These are phyloP conservation scores for Dendrobium chrysotoxum DNA, from an alignment of 106 monocot species.

Conservation along the genomic window DNA sequence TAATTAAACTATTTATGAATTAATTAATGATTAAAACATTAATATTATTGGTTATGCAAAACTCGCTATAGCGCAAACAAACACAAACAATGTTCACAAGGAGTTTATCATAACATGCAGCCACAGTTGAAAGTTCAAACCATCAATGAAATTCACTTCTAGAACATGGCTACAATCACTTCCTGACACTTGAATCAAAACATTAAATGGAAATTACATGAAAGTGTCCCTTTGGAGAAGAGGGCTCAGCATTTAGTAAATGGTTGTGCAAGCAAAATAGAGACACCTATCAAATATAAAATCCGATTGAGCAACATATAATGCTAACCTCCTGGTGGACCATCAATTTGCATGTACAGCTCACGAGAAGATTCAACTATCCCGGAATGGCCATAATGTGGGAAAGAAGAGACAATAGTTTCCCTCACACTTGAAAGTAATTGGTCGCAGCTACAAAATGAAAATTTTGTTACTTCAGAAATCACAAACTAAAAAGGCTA, in stretches of 20 bases:
- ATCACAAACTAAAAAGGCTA: background rate
- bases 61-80: background rate
- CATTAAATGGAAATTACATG: background rate
- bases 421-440: conserved; percentile 33
- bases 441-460: conserved; percentile 45
- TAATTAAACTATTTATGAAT: too few species aligned
- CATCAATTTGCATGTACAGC: conserved; percentile 85
- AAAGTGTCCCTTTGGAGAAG: too few species aligned
- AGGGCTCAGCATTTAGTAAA: too few species aligned
- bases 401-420: conserved; percentile 66
- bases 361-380: conserved; percentile 91
- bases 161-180: background rate
- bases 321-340: conserved; percentile 21
- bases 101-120: background rate
- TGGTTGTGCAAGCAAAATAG: too few species aligned
- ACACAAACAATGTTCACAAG: background rate
- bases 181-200: background rate
- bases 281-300: background rate
- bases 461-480: background rate
- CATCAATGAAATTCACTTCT: background rate
- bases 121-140: background rate
- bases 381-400: conserved; percentile 96
- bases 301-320: background rate
- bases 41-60: too few species aligned
- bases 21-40: too few species aligned